These are phyloP conservation scores for Penicillium crystallinum DNA, from an alignment of 495 filamentous ascomycete genomes.

Conservation along the genomic window DNA sequence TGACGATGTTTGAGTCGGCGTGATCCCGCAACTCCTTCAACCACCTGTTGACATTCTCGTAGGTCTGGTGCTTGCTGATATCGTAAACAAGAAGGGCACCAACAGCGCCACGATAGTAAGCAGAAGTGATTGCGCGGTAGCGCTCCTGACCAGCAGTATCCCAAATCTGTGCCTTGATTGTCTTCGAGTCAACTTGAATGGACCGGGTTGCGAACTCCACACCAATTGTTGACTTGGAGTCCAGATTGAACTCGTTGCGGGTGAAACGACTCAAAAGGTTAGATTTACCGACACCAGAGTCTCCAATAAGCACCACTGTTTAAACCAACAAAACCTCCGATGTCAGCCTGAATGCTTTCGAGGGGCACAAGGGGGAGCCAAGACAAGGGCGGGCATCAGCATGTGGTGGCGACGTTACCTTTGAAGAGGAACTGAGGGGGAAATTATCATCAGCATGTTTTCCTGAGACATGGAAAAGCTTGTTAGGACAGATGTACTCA, in stretches of 20 bases:
- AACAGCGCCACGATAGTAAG: slow-evolving; percentile 97
- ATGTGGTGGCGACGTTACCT: slow-evolving; percentile 55
- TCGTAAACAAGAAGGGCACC: slow-evolving; percentile 98
- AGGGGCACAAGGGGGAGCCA: background rate
- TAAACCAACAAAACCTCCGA: slow-evolving; percentile 9
- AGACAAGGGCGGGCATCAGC: slow-evolving; percentile 15
- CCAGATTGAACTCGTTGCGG: slow-evolving; percentile 99
- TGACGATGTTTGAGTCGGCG: slow-evolving; percentile 98
- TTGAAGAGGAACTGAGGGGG: slow-evolving; percentile 92
- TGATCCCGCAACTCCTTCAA: slow-evolving; percentile 98
- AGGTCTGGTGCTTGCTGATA: slow-evolving; percentile 98
- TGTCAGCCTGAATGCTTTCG: slow-evolving; percentile 13
- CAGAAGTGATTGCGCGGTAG: slow-evolving; percentile 97
- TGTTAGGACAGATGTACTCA: slow-evolving; percentile 46
- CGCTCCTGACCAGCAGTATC: slow-evolving; percentile 99
- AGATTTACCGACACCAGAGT: slow-evolving; percentile 99
- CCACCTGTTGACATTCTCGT: slow-evolving; percentile 98
- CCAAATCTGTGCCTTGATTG: slow-evolving; percentile 99
- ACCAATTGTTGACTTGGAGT: slow-evolving; percentile 99
- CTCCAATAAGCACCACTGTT: slow-evolving; percentile 95
- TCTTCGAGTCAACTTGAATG: slow-evolving; percentile 99
- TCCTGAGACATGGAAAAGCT: background rate
- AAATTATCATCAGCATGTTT: slow-evolving; percentile 12
- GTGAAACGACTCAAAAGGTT: slow-evolving; percentile 99
- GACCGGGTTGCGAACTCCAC: slow-evolving; percentile 98